Evolutionary conservation across 176 grass and related monocot species (phyloP).

Genomic region (Secale cereale): DNA sequence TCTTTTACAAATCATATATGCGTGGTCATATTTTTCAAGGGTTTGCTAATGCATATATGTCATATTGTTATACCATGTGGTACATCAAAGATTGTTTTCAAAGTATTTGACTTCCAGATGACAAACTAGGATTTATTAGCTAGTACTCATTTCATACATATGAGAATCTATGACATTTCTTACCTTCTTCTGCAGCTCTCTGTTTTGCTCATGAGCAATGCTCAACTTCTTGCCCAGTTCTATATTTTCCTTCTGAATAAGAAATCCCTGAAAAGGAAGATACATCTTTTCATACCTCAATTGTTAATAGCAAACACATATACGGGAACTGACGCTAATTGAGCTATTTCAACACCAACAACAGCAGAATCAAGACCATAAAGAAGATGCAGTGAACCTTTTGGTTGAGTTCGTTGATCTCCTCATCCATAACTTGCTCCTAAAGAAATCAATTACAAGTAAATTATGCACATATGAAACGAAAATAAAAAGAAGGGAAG

Average conservation of each 20-base stretch:
- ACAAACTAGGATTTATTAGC: neutral
- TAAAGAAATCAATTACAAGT: neutral
- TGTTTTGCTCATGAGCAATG: slow-evolving; percentile 6
- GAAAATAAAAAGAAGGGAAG: neutral
- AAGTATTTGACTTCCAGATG: neutral
- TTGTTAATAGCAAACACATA: neutral
- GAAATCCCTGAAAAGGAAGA: slow-evolving; percentile 6
- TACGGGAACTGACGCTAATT: neutral
- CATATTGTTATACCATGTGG: no score
- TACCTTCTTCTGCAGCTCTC: slow-evolving; percentile 25
- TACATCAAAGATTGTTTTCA: no score
- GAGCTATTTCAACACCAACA: neutral
- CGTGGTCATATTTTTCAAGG: neutral
- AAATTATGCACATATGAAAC: neutral
- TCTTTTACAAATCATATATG: neutral
- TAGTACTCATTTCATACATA: neutral
- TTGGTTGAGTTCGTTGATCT: slow-evolving; percentile 26
- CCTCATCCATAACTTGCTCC: slow-evolving; percentile 20
- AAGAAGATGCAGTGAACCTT: slow-evolving; percentile 19
- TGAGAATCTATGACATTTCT: neutral
- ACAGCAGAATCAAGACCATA: neutral
- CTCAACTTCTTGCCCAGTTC: slow-evolving; percentile 18
- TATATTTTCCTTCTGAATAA: slow-evolving; percentile 22
- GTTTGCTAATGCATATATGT: neutral
- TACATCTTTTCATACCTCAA: neutral